Evolutionary conservation across 768 basidiomycete species (phyloP), one percentile per base, ranked within the genome.

Genomic region (Gyrodon lividus): DNA sequence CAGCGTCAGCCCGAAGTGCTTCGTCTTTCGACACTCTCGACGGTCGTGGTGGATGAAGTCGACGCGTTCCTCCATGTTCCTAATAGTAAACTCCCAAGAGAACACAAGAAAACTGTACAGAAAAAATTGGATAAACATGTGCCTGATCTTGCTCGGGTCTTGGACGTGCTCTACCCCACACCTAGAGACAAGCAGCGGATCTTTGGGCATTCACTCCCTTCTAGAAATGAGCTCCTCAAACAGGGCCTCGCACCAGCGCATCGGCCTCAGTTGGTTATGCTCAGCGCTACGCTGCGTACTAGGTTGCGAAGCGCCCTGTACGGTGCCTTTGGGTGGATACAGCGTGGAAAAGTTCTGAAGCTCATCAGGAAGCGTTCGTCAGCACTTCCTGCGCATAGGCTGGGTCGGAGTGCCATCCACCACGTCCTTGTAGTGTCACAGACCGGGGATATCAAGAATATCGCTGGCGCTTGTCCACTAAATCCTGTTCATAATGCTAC

Each of bases 1-100:
- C 65, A 75, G 35, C 60, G 66, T 47, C 76, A 81, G 41, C 59
- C 73, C 1, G 59, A 69, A 17, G 74, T 70, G 13, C 64, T 88
- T 17, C 72, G 74, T 47, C 54, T 87, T 43, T 58, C 65, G 6
- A 68, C 66, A 43, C 67, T 87, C 46, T 77, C 77, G 13, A 78
- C 77, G 2, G 75, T 91, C 42, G 82, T 83, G 31, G 81, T 90
- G 48, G 89, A 91, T 56, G 89, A 91, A 63, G 84, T 81, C 42
- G 89, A 91, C 60, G 86, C 83, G 64, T 70, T 90, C 35, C 72
- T 92, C 48, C 80, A 79, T 52, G 68, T 77, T 5, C 78, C 84
- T 17, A 38, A 4, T 7, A 43, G 65, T 62, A 52, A 74, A 71
- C 51, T 67, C 67, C 39, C 72, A 56, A 60, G 75, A 62, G 74